These are phyloP conservation scores for Russula virescens DNA, from an alignment of 768 basidiomycete species.

Conservation along the genomic window DNA sequence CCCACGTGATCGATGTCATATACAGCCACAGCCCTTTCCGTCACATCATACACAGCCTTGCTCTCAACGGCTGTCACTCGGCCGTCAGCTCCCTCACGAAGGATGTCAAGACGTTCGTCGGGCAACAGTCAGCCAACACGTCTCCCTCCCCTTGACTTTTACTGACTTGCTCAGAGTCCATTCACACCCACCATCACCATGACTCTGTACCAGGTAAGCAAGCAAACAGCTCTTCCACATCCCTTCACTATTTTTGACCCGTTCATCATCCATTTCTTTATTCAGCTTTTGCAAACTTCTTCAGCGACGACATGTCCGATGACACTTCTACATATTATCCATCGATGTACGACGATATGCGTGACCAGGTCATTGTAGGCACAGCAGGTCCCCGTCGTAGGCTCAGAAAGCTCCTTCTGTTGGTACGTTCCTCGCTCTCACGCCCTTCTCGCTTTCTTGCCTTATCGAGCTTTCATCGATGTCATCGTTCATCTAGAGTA, in stretches of 20 bases:
- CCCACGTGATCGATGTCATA: background rate
- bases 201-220: background rate
- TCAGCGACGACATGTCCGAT: constrained; percentile 16
- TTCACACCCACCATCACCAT: background rate
- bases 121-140: background rate
- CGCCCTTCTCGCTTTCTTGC: too few relatives aligned
- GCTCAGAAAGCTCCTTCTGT: constrained; percentile 15
- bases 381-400: constrained; percentile 16
- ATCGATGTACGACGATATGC: constrained; percentile 16
- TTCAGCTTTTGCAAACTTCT: constrained; percentile 14
- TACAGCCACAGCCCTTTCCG: too few relatives aligned
- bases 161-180: background rate
- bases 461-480: constrained; percentile 2
- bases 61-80: background rate
- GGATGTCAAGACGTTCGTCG: constrained; percentile 5
- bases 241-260: too few relatives aligned
- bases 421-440: constrained; percentile 11
- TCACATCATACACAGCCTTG: background rate
- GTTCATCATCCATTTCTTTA: too few relatives aligned
- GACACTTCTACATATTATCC: constrained; percentile 13
- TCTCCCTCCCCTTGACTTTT: background rate
- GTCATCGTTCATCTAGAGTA: constrained; percentile 5
- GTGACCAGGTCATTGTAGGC: background rate
- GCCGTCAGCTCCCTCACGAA: background rate
- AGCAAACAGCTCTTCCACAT: background rate